Conservation (phyloP, 345 rosid genomes). For the Mallotus nudiflorus region DNA sequence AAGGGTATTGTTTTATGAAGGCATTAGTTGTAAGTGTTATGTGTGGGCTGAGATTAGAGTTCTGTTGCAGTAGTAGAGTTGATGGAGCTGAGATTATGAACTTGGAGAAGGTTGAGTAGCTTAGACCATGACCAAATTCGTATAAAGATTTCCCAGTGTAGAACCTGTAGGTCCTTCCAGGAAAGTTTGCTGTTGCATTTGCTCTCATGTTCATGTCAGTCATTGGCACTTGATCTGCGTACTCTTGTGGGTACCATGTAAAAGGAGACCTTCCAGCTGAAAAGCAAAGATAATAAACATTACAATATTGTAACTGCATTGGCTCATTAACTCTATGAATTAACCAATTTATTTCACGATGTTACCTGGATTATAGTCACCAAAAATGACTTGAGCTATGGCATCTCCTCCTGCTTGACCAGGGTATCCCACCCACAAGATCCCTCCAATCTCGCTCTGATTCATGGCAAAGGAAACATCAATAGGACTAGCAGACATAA, state of each 20-base stretch:
- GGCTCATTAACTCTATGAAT: not conserved
- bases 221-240: slow-evolving; percentile 42
- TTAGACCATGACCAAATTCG: slow-evolving; percentile 51
- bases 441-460: slow-evolving; percentile 29
- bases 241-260: slow-evolving; percentile 53
- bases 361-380: slow-evolving; percentile 48
- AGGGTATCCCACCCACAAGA: slow-evolving; percentile 59
- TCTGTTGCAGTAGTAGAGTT: slow-evolving; percentile 18
- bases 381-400: slow-evolving; percentile 48
- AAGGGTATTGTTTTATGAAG: not conserved
- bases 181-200: slow-evolving; percentile 33
- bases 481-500: slow-evolving; percentile 53
- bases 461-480: slow-evolving; percentile 43
- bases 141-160: slow-evolving; percentile 37
- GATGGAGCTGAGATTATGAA: slow-evolving; percentile 39
- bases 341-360: not conserved
- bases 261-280: slow-evolving; percentile 53
- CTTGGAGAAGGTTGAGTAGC: slow-evolving; percentile 48
- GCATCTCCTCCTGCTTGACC: slow-evolving; percentile 61
- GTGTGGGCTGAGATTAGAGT: not conserved
- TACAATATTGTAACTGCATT: too few relatives aligned
- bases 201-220: slow-evolving; percentile 61
- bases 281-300: too few relatives aligned
- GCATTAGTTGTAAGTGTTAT: not conserved
- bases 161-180: slow-evolving; percentile 57